A percentile compares a stretch with the other conserved stretches of the same genome.
phyloP scores from a whole-genome alignment of 129 eudicot species.

The Calendula officinalis region DNA sequence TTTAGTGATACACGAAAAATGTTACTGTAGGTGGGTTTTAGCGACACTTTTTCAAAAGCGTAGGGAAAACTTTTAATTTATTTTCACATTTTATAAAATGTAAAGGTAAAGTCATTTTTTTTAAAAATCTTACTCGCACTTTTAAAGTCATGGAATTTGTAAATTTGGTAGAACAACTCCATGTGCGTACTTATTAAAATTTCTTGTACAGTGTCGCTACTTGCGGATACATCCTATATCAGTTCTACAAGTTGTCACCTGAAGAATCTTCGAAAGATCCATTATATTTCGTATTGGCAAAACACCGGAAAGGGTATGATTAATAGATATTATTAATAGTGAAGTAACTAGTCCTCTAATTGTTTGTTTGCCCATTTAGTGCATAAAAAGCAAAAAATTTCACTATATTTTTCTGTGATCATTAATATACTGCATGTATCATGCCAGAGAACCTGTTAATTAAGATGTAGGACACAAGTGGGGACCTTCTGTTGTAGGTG shows the following conservation, averaged over 20 bases:
- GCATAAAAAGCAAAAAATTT: not conserved
- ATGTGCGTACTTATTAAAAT: no score
- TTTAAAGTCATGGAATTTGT: no score
- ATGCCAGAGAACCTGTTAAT: no score
- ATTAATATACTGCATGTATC: no score
- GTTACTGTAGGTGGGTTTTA: no score
- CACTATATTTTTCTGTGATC: not conserved
- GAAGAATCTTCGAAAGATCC: conserved; percentile 62
- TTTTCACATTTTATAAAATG: no score
- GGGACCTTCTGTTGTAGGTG: conserved; percentile 39
- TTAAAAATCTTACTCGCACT: no score
- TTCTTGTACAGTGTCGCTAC: conserved; percentile 47
- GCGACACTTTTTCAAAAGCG: no score
- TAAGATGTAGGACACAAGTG: conserved; percentile 34
- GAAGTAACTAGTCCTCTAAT: not conserved
- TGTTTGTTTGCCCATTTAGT: not conserved
- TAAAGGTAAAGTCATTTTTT: no score
- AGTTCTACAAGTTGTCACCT: conserved; percentile 59
- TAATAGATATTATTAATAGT: not conserved
- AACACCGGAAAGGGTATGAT: conserved; percentile 44
- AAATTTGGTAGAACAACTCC: no score
- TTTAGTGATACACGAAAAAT: no score
- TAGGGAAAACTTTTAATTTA: no score
- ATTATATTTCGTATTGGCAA: conserved; percentile 53
- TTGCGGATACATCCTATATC: conserved; percentile 51